Conservation (phyloP, 2,329 filamentous ascomycete species). For the Chaetomium sp. region DNA sequence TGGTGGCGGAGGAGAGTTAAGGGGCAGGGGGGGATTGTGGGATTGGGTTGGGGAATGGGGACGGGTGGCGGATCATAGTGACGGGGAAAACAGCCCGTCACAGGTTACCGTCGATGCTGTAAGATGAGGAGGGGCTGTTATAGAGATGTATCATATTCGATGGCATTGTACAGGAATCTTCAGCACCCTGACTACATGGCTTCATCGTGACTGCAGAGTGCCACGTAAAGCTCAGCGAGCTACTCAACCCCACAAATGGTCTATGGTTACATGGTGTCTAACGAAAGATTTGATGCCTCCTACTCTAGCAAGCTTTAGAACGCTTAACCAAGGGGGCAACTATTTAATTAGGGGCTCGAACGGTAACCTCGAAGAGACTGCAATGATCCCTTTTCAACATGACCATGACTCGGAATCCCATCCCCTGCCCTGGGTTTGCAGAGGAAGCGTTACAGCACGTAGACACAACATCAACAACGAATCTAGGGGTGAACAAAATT, state of each 20-base stretch:
- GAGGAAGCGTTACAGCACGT: not conserved
- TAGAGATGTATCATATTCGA: slow-evolving; percentile 27
- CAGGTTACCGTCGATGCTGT: slow-evolving; percentile 8
- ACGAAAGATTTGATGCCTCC: not conserved
- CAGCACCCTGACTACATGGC: not conserved
- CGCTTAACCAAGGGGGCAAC: not conserved
- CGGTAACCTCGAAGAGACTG: not conserved
- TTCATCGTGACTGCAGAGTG: not conserved
- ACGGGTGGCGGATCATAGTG: not conserved
- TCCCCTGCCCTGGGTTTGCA: not conserved
- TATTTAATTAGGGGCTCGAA: not conserved
- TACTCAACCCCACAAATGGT: not conserved
- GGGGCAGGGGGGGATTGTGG: not conserved
- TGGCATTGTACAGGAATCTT: slow-evolving; percentile 16
- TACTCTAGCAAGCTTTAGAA: not conserved
- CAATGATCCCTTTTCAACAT: not conserved
- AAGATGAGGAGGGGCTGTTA: slow-evolving; percentile 19
- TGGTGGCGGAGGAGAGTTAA: not conserved
- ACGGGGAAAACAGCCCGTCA: not conserved
- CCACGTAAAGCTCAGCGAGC: not conserved
- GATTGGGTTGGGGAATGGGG: not conserved
- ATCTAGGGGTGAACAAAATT: not conserved
- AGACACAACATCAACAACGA: not conserved
- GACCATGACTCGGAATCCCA: not conserved
- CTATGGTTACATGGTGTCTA: not conserved